Base-by-base conservation (phyloP, 1,284 basidiomycete genomes). In the Fistulinella cinereoalba region DNA sequence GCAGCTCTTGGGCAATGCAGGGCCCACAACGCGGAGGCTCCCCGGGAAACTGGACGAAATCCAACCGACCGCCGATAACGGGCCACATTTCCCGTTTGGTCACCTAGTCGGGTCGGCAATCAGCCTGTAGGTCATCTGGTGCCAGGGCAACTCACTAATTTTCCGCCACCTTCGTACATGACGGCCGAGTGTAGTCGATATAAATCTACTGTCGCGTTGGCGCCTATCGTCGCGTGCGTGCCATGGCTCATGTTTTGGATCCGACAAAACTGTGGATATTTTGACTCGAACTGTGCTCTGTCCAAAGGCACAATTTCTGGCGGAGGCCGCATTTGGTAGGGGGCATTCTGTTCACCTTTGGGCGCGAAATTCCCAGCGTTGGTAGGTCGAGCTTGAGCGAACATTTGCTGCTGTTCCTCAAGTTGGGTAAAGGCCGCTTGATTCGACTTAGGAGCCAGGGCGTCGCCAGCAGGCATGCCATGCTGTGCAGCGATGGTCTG, bases 21-120 rank as follows among this genome's bases (percentile, higher is more conserved):
- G 83, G 83, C 3, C 77, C 80, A 15, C 75, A 75, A 50, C 75
- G 79, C 3, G 76, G 69, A 9, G 83, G 81, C 49, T 83, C 77
- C 3, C 72, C 80, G 3, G 79, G 77, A 50, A 86, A 81, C 41
- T 79, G 71, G 3, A 80, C 71, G 55, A 82, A 80, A 7, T 80
- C 81, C 60, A 89, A 68, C 31, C 73, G 74, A 12, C 73, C 85
- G 12, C 77, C 86, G 49, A 89, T 77, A 37, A 81, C 65, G 12
- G 75, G 59, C 87, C 86, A 89, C 44, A 73, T 51, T 22, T 85
- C 82, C 34, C 74, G 75, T 46, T 68, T 61, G 16, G 69, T 67
- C n/a, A 83, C 76, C 83, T 85, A 43, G n/a, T 47, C 18, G 21
- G 11, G 11, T 46, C 39, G 28, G 48, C 23, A 22, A 43, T 53